Conservation (phyloP, 352 stramenopile genomes). For the Phytophthora idaei region DNA sequence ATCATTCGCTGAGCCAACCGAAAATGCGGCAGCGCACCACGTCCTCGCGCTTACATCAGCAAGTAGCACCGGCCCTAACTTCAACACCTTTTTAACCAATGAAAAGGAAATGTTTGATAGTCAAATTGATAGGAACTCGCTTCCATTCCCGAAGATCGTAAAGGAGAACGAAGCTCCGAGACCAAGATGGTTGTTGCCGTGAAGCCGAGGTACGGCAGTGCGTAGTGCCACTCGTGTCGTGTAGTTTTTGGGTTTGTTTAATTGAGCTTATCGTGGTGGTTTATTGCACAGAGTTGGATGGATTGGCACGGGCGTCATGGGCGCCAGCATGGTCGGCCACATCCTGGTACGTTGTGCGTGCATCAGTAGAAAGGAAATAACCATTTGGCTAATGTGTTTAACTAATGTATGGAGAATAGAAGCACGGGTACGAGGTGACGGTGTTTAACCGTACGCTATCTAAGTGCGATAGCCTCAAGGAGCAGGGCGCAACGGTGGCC, state of each 20-base stretch:
- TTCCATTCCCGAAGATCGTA: conserved; percentile 21
- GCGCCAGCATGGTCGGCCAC: conserved; percentile 87
- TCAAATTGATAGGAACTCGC: not conserved
- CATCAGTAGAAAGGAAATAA: not conserved
- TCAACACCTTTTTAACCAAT: conserved; percentile 25
- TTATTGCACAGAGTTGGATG: conserved; percentile 68
- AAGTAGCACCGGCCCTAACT: conserved; percentile 10
- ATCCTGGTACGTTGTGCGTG: conserved; percentile 62
- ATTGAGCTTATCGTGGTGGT: not conserved
- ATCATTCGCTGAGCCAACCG: conserved; percentile 16
- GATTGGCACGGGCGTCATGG: conserved; percentile 90
- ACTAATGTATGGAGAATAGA: conserved; percentile 40
- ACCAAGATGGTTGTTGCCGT: conserved; percentile 28
- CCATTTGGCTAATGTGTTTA: conserved; percentile 2
- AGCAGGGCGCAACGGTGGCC: conserved; percentile 76
- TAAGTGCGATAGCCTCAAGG: conserved; percentile 82
- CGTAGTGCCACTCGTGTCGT: not conserved
- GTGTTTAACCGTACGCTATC: conserved; percentile 87
- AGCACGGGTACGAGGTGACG: conserved; percentile 85
- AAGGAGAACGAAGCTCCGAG: not conserved
- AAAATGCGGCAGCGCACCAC: conserved; percentile 12
- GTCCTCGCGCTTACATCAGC: conserved; percentile 15
- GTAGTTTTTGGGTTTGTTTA: not conserved
- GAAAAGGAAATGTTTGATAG: not conserved
- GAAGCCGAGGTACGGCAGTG: conserved; percentile 32